Base-by-base conservation (phyloP, 371 early-diverging fungal genomes). In the Syncephalastrum sp. region DNA sequence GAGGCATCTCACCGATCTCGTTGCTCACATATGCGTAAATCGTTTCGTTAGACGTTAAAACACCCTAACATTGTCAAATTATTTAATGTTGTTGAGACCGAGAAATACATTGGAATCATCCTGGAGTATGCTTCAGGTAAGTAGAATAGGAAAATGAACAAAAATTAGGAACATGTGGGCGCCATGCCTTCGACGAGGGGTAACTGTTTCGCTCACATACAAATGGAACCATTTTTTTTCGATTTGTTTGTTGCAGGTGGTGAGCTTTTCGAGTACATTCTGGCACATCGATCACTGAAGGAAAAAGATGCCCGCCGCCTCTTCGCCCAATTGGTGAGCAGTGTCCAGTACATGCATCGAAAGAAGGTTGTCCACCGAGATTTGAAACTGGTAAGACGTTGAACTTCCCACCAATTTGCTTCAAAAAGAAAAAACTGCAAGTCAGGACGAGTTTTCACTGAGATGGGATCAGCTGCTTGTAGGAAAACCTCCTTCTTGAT, bases 401-500 rank as follows among this genome's bases (percentile, higher is more conserved):
- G 21, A 53, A 14, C 10, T 66, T 3, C 13, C 68, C 7, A 21
- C 27, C 50, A 54, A 47, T 56, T 33, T 33, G 38, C 10, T 33
- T 5, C 38, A 10, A 57, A 0, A 27, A 42, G 42, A 48, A 38
- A 38, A 33, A 29, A 19, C 0, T 3, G 50, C 1, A 12, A 57
- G 33, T 24, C 21, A 33, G 6, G 24, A 23, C 86, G 86, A 60
- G 77, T 69, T 8, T 44, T 44, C 38, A 38, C 42, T 90, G 10
- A 54, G 23, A 59, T 47, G 21, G 24, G 29, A 45, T 94, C 92
- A 67, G 79, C 92, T 94, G 84, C 24, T 48, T 59, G 44, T 74
- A 90, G 91, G 97, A 97, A 80, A 97, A 96, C 62, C 67, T 96
- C 51, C 70, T 96, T 48, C 74, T 95, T 49, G 95, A 95, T 75